These are phyloP conservation scores for Theileria annulata DNA, from an alignment of 169 alveolate species.

Conservation along the genomic window DNA sequence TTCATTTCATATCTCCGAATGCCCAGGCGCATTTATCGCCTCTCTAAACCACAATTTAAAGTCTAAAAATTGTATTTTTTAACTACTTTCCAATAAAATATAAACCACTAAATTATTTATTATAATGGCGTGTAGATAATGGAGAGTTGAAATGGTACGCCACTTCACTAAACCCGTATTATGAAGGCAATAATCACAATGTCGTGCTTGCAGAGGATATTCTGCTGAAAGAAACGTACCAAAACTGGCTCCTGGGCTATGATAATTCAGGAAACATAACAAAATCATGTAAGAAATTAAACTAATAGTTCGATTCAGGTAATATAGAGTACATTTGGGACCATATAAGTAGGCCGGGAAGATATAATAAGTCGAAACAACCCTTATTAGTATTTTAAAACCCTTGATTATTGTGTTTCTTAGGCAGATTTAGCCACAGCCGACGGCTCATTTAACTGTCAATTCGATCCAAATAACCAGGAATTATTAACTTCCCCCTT, in stretches of 20 bases:
- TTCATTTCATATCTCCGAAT: slow-evolving; percentile 74
- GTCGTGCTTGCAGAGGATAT: slow-evolving; percentile 73
- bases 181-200: slow-evolving; percentile 71
- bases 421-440: slow-evolving; percentile 76
- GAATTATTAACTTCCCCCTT: slow-evolving; percentile 71
- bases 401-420: slow-evolving; percentile 6
- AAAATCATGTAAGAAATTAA: not conserved
- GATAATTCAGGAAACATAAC: slow-evolving; percentile 78
- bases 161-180: slow-evolving; percentile 76
- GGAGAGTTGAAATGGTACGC: slow-evolving; percentile 72
- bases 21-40: slow-evolving; percentile 80
- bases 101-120: not conserved
- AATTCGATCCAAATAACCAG: slow-evolving; percentile 74
- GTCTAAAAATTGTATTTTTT: slow-evolving; percentile 49
- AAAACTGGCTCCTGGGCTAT: slow-evolving; percentile 71
- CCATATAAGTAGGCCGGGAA: slow-evolving; percentile 58
- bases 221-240: slow-evolving; percentile 72
- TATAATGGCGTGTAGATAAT: slow-evolving; percentile 18
- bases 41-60: slow-evolving; percentile 72
- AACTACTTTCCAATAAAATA: slow-evolving; percentile 10
- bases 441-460: slow-evolving; percentile 76
- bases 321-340: slow-evolving; percentile 77
- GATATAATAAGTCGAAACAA: slow-evolving; percentile 37
- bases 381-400: slow-evolving; percentile 40
- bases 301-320: slow-evolving; percentile 5